Evolutionary conservation across 2,329 filamentous ascomycete species (phyloP).

Genomic region (Fusarium oligoseptatum): DNA sequence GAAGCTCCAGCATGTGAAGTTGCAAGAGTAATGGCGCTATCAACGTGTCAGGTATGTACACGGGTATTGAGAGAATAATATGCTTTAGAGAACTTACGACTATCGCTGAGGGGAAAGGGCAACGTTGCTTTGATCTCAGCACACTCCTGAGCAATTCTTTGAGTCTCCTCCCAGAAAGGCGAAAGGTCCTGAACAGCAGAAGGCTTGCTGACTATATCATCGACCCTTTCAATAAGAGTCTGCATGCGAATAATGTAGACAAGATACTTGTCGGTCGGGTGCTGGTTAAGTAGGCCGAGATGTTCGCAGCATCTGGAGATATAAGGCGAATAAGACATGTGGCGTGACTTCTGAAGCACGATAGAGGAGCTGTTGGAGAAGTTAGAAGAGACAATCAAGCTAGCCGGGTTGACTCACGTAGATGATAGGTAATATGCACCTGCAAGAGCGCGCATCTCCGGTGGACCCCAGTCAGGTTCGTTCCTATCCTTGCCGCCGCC

Average conservation of each 20-base stretch:
- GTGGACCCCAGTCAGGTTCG: conserved; percentile 42
- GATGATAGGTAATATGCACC: conserved; percentile 50
- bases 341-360: conserved; percentile 48
- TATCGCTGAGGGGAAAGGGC: conserved; percentile 46
- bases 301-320: conserved; percentile 43
- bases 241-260: conserved; percentile 45
- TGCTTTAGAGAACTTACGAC: conserved; percentile 37
- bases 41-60: not conserved
- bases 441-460: conserved; percentile 47
- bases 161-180: conserved; percentile 19
- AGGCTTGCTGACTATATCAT: conserved; percentile 34
- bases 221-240: conserved; percentile 42
- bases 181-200: not conserved
- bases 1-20: conserved; percentile 45
- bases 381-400: not conserved
- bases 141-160: conserved; percentile 22
- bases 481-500: conserved; percentile 32
- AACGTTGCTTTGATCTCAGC: conserved; percentile 37
- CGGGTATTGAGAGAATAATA: fast-evolving
- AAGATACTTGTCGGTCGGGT: conserved; percentile 44
- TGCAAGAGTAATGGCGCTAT: conserved; percentile 46
- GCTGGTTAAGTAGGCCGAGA: conserved; percentile 26
- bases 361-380: conserved; percentile 41
- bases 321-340: conserved; percentile 41
- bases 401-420: conserved; percentile 10